Conservation (phyloP, 2,329 filamentous ascomycete genomes). For the Talaromyces sp. region DNA sequence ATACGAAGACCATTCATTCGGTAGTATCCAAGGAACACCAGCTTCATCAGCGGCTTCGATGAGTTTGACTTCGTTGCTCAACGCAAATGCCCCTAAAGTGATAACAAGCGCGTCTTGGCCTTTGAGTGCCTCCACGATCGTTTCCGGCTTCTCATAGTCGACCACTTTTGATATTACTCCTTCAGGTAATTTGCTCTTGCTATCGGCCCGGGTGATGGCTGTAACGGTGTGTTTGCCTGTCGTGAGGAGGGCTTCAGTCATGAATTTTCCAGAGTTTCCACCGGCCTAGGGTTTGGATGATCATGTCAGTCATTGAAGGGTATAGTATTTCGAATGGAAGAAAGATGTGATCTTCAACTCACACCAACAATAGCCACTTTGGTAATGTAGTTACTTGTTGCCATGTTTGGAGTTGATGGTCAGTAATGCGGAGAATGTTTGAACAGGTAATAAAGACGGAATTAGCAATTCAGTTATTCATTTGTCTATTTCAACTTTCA, state of each 20-base stretch:
- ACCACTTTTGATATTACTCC: neutral
- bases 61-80: constrained; percentile 42
- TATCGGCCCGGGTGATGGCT: neutral
- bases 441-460: neutral
- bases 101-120: constrained; percentile 59
- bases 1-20: constrained; percentile 45
- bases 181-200: neutral
- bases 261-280: neutral
- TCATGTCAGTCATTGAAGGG: neutral
- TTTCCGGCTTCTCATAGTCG: constrained; percentile 22
- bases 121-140: constrained; percentile 50
- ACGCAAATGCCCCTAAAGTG: constrained; percentile 47
- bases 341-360: neutral
- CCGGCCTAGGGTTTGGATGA: neutral
- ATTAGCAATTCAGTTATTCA: neutral
- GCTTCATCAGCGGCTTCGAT: constrained; percentile 55
- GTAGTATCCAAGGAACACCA: constrained; percentile 54
- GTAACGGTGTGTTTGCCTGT: neutral
- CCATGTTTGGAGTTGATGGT: neutral
- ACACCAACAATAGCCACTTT: constrained; percentile 13
- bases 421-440: neutral
- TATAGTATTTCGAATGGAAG: neutral
- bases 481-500: neutral
- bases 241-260: neutral
- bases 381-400: neutral